These are phyloP conservation scores for Saccharata proteae DNA, from an alignment of 2,329 filamentous ascomycete genomes.

Conservation along the genomic window DNA sequence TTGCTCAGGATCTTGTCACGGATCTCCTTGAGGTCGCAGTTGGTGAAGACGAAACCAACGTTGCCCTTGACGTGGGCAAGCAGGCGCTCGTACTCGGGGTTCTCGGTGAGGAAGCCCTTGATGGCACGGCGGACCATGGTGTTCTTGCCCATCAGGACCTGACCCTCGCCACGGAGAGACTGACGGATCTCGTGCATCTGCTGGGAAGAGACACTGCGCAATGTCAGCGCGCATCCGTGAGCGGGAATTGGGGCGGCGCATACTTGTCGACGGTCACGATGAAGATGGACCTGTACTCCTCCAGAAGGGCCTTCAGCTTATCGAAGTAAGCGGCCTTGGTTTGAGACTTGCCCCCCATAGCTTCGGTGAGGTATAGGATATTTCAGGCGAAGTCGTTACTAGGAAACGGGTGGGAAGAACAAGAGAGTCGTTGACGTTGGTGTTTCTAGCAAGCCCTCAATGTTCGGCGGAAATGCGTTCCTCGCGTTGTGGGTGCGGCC, in stretches of 20 bases:
- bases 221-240: slow-evolving; percentile 5
- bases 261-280: slow-evolving; percentile 53
- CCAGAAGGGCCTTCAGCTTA: slow-evolving; percentile 95
- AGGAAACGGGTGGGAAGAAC: slow-evolving; percentile 8
- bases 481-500: not conserved
- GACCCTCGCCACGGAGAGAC: slow-evolving; percentile 77
- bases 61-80: slow-evolving; percentile 80
- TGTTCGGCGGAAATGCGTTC: too few relatives aligned
- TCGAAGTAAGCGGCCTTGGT: slow-evolving; percentile 98
- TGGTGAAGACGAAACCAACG: slow-evolving; percentile 59
- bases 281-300: slow-evolving; percentile 96
- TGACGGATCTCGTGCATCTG: slow-evolving; percentile 99
- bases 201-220: slow-evolving; percentile 99
- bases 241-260: not conserved
- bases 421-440: slow-evolving; percentile 10
- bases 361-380: slow-evolving; percentile 89
- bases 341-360: slow-evolving; percentile 94
- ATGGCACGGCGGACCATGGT: slow-evolving; percentile 98
- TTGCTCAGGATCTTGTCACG: slow-evolving; percentile 93
- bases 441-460: too few relatives aligned
- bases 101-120: slow-evolving; percentile 82
- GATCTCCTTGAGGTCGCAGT: slow-evolving; percentile 79
- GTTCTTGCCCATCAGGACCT: slow-evolving; percentile 99
- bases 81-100: slow-evolving; percentile 96
- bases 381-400: slow-evolving; percentile 59